Evolutionary conservation across 768 basidiomycete genomes (phyloP).

Genomic region (Amanita pseudoporphyria): DNA sequence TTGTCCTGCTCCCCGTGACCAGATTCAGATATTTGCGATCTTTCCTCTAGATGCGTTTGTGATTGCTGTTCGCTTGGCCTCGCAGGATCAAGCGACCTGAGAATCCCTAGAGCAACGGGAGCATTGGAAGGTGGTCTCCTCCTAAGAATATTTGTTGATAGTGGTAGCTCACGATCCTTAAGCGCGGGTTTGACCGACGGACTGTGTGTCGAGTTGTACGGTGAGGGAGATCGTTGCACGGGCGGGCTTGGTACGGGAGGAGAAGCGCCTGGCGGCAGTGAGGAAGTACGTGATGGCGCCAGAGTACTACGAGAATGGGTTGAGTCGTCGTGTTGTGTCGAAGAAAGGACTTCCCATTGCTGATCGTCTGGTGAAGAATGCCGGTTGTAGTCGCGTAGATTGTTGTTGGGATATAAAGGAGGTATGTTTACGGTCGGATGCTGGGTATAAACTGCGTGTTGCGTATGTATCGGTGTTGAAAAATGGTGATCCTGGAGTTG

Average conservation of each 20-base stretch:
- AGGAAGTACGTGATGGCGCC: slow-evolving; percentile 39
- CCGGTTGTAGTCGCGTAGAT: slow-evolving; percentile 13
- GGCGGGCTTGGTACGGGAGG: slow-evolving; percentile 28
- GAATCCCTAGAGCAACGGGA: slow-evolving; percentile 41
- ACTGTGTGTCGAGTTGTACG: slow-evolving; percentile 25
- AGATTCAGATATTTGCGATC: slow-evolving; percentile 20
- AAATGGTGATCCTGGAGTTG: slow-evolving; percentile 16
- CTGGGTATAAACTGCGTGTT: slow-evolving; percentile 23
- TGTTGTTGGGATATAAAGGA: slow-evolving; percentile 8
- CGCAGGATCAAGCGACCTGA: slow-evolving; percentile 54
- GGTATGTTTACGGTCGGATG: slow-evolving; percentile 9
- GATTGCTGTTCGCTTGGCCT: slow-evolving; percentile 17
- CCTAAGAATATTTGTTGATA: not conserved
- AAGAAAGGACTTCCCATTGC: slow-evolving; percentile 34
- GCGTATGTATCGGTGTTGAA: slow-evolving; percentile 29
- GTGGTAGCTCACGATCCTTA: not conserved
- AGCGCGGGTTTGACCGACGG: slow-evolving; percentile 21
- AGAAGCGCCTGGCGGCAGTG: slow-evolving; percentile 34
- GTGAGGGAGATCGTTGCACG: slow-evolving; percentile 34
- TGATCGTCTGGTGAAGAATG: slow-evolving; percentile 33
- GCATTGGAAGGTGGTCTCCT: slow-evolving; percentile 19
- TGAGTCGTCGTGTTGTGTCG: slow-evolving; percentile 21
- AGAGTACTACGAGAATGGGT: too few relatives aligned
- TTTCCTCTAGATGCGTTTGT: slow-evolving; percentile 24
- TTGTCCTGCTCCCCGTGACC: slow-evolving; percentile 18